phyloP scores from a whole-genome alignment of 768 basidiomycete species.

The Naematelia aurantialba region DNA sequence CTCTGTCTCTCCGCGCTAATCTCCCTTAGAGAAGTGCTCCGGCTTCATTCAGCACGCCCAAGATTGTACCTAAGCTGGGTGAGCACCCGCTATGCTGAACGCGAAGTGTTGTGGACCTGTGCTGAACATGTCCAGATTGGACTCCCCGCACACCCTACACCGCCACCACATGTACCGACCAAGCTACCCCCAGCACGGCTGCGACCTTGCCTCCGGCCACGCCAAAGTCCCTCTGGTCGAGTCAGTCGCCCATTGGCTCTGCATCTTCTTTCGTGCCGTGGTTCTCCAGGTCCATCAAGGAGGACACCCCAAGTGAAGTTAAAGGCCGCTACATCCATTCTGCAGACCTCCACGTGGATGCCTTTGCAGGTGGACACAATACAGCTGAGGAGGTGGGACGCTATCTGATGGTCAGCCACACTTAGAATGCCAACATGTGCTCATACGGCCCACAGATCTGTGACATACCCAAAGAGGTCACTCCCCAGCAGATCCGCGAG shows the following conservation, averaged over 20 bases:
- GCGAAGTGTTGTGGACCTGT: background rate
- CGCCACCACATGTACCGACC: background rate
- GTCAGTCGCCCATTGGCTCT: slow-evolving; percentile 1
- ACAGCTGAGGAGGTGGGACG: slow-evolving; percentile 24
- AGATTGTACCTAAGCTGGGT: background rate
- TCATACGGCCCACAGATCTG: slow-evolving; percentile 15
- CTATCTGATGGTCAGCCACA: slow-evolving; percentile 22
- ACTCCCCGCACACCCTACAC: background rate
- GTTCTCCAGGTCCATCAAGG: slow-evolving; percentile 3
- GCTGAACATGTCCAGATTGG: background rate
- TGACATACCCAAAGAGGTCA: slow-evolving; percentile 16
- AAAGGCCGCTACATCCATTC: background rate
- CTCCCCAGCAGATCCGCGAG: slow-evolving; percentile 4
- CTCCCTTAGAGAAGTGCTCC: background rate
- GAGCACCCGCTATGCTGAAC: background rate
- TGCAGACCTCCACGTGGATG: background rate
- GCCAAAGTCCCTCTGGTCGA: background rate
- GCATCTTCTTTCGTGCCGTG: slow-evolving; percentile 3
- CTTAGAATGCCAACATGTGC: background rate
- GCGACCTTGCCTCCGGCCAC: background rate
- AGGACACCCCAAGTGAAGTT: background rate
- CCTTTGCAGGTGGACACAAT: slow-evolving; percentile 1
- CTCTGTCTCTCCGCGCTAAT: background rate
- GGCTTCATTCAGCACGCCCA: background rate
- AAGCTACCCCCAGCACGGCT: background rate